Conservation (phyloP, 768 basidiomycete genomes). For the Podaxis sp. region DNA sequence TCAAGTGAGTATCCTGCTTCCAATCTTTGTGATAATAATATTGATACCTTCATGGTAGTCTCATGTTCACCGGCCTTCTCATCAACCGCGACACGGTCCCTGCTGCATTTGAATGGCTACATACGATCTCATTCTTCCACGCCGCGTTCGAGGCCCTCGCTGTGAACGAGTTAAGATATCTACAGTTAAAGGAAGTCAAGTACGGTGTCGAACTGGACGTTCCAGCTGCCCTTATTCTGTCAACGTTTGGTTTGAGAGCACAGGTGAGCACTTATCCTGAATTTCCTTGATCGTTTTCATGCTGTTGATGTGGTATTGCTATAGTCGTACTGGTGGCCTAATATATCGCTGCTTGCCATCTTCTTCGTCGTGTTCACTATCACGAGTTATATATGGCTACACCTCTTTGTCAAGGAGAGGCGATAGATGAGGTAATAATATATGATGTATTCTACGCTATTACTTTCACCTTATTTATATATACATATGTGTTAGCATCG, state of each 20-base stretch:
- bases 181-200: slow-evolving; percentile 91
- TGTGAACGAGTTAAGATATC: slow-evolving; percentile 95
- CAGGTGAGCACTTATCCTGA: slow-evolving; percentile 51
- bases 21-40: neutral
- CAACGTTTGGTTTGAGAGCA: slow-evolving; percentile 88
- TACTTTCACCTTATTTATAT: neutral
- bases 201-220: slow-evolving; percentile 97
- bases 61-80: slow-evolving; percentile 92
- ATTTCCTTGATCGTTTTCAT: neutral
- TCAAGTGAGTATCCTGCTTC: slow-evolving; percentile 70
- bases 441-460: neutral
- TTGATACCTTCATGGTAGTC: slow-evolving; percentile 40
- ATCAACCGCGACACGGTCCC: slow-evolving; percentile 91
- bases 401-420: slow-evolving; percentile 88
- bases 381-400: slow-evolving; percentile 75
- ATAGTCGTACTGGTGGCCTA: slow-evolving; percentile 98
- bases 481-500: neutral
- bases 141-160: slow-evolving; percentile 96
- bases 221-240: slow-evolving; percentile 93
- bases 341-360: slow-evolving; percentile 80
- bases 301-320: slow-evolving; percentile 10
- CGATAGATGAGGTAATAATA: slow-evolving; percentile 31
- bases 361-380: slow-evolving; percentile 83
- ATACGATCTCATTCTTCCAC: slow-evolving; percentile 96
- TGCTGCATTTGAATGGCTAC: slow-evolving; percentile 76